phyloP scores from a whole-genome alignment of 768 basidiomycete species.

The Mycena olivaceomarginata region DNA sequence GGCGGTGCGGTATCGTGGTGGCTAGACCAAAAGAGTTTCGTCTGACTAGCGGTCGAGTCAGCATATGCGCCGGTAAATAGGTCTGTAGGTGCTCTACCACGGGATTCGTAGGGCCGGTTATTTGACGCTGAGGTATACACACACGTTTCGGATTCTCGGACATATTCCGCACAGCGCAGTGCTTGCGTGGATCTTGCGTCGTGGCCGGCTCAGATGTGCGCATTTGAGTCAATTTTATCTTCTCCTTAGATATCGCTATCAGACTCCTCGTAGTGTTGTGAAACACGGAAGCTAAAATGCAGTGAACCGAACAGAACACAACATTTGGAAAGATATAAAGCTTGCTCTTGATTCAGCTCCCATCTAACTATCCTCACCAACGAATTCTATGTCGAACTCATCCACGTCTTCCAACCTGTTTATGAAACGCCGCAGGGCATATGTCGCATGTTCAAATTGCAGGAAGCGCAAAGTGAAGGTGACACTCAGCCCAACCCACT shows the following conservation, averaged over 20 bases:
- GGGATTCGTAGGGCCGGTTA: no score
- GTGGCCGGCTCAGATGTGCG: no score
- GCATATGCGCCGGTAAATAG: no score
- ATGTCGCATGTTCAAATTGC: neutral
- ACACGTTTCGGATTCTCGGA: no score
- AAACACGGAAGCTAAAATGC: neutral
- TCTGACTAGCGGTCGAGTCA: no score
- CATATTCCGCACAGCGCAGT: no score
- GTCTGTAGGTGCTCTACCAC: no score
- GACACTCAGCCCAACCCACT: neutral
- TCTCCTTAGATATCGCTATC: neutral
- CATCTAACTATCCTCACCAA: neutral
- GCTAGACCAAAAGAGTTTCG: no score
- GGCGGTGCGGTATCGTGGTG: no score
- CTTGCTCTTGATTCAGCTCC: neutral
- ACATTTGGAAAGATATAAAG: neutral
- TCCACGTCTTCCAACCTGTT: neutral
- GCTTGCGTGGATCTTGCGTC: no score
- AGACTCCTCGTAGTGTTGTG: neutral
- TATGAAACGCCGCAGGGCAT: slow-evolving; percentile 1
- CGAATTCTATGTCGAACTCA: neutral
- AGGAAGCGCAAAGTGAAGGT: neutral
- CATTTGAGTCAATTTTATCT: no score
- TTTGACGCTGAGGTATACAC: no score
- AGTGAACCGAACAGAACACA: neutral